Percentiles rank a stretch among this genome's conserved stretches.
phyloP scores from a whole-genome alignment of 345 rosid species.

The Salix suchowensis region DNA sequence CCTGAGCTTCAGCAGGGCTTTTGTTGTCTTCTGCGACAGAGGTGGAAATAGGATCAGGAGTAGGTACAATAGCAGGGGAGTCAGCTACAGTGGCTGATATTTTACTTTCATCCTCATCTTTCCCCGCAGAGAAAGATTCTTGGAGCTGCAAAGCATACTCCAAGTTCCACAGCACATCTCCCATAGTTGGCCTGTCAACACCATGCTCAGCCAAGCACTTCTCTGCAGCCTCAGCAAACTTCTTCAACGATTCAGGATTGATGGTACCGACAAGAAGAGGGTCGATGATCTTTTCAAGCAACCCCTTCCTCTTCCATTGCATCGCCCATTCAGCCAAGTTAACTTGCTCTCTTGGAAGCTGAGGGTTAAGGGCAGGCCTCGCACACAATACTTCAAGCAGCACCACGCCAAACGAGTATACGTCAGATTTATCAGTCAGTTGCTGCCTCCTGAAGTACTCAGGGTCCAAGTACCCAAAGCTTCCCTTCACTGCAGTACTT shows the following conservation, averaged over 20 bases:
- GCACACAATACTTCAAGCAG: constrained; percentile 58
- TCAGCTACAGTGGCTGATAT: constrained; percentile 11
- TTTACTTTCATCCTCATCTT: constrained; percentile 44
- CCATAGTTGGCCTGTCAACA: constrained; percentile 59
- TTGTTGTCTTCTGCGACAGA: constrained; percentile 36
- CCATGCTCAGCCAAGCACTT: constrained; percentile 56
- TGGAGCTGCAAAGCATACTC: constrained; percentile 79
- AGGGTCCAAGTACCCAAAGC: constrained; percentile 59
- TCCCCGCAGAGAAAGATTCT: constrained; percentile 52
- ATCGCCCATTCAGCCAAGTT: constrained; percentile 71
- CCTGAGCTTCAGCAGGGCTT: constrained; percentile 36
- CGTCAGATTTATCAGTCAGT: constrained; percentile 57
- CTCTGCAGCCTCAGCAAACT: constrained; percentile 55
- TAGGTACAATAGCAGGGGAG: constrained; percentile 18
- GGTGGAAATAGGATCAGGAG: constrained; percentile 20
- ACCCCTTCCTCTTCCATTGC: constrained; percentile 48
- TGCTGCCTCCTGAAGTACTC: constrained; percentile 68
- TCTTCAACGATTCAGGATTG: constrained; percentile 58
- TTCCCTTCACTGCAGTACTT: constrained; percentile 57
- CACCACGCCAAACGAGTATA: constrained; percentile 68
- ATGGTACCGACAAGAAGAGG: constrained; percentile 43
- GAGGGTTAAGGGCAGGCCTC: constrained; percentile 62
- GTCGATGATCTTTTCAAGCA: constrained; percentile 45
- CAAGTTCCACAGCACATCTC: constrained; percentile 64
- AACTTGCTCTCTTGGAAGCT: constrained; percentile 61